These are phyloP conservation scores for Rhizopus arrhizus DNA, from an alignment of 371 early-diverging fungal species.

Conservation along the genomic window DNA sequence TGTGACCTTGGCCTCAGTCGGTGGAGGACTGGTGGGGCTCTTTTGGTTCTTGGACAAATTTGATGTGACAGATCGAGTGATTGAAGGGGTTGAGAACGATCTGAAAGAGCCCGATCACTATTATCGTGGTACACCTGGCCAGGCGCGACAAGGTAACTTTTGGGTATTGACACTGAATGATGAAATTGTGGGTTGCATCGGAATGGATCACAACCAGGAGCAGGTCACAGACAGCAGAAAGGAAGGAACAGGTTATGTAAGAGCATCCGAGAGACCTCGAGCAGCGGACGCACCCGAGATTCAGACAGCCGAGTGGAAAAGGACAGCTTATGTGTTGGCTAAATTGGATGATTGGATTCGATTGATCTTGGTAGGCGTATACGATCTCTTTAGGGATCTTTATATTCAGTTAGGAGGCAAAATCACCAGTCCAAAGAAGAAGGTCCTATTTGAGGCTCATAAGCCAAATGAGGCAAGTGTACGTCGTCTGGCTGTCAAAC, in stretches of 20 bases:
- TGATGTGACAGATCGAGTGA: constrained; percentile 32
- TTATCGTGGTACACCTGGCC: constrained; percentile 36
- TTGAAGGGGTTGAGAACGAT: constrained; percentile 46
- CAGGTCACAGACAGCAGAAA: constrained; percentile 23
- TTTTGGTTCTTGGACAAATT: constrained; percentile 46
- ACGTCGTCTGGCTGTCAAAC: constrained; percentile 47
- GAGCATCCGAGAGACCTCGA: constrained; percentile 30
- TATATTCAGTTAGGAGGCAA: constrained; percentile 13
- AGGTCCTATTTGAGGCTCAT: constrained; percentile 38
- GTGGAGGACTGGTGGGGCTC: constrained; percentile 28
- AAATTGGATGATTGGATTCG: constrained; percentile 41
- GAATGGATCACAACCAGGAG: constrained; percentile 35
- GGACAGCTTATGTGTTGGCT: constrained; percentile 30
- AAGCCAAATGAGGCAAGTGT: constrained; percentile 48
- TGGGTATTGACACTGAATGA: constrained; percentile 53
- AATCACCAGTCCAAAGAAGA: background rate
- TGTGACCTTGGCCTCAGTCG: constrained; percentile 30
- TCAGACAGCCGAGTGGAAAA: constrained; percentile 39
- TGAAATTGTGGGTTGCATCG: constrained; percentile 49
- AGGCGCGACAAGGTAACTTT: constrained; percentile 39
- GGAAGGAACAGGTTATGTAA: constrained; percentile 1
- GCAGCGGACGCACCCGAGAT: constrained; percentile 32
- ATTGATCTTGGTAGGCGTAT: constrained; percentile 18
- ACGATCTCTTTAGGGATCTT: constrained; percentile 24
- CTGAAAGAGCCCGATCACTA: constrained; percentile 39